Base-by-base conservation (phyloP, 1,284 basidiomycete species). In the Phellinidium pouzarii region DNA sequence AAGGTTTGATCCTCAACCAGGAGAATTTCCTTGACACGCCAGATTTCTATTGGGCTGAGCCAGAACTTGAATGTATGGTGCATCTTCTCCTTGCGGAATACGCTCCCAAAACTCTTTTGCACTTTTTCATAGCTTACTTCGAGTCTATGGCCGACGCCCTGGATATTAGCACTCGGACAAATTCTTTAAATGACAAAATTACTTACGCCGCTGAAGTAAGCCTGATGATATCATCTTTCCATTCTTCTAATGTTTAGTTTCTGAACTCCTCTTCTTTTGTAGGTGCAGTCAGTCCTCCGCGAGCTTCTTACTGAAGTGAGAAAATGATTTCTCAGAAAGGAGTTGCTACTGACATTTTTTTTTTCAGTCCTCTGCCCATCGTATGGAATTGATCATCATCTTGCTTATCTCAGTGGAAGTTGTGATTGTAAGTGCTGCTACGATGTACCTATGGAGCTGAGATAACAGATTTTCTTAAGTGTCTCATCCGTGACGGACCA, bases 301-400 rank as follows among this genome's bases (percentile, higher is more conserved):
- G 85, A 89, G 55, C 71, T 92, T 1, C 71, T 92, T 9, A 88
- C 88, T 0, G 87, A 91, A 75, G 85, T 85, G 62, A 45, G 68
- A 53, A 12, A 48, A 12, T 4, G 14, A 26, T 17, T 36, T 44
- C 9, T 37, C 57, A 19, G 6, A 31, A 8, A 44, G 17, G n/a
- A 40, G 27, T 14, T 27, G 26, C 23, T 31, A 17, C 23, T 42
- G 34, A 46, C 37, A 9, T 51, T 34, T 54, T 25, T 4, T 29
- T 51, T 56, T 55, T 2, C 58, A 92, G 87, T 87, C 88, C 5
- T 91, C 89, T 2, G 79, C 76, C 0, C 90, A 94, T 61, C 78
- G 87, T 3, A 93, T 95, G 90, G 92, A 95, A 67, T 71, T 94
- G 0, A 86, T 94, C 59, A 94, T 94, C 62, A 94, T 94, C 58